Evolutionary conservation across 495 filamentous ascomycete genomes (phyloP), one percentile per base, ranked within the genome.

Genomic region (Apodospora peruviana): DNA sequence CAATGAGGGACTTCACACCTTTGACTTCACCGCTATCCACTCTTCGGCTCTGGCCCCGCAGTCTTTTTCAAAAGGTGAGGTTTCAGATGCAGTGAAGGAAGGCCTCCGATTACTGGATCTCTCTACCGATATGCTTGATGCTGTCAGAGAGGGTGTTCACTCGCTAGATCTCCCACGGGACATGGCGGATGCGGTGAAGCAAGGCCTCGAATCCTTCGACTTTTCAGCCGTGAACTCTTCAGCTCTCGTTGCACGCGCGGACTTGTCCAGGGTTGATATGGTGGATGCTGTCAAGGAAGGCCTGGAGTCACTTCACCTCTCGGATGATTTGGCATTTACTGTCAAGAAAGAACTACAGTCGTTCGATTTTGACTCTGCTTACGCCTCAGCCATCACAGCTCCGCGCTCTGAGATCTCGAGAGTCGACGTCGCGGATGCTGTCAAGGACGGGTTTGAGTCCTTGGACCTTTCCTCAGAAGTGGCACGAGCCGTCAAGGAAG

Each of bases 1-100:
- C 35, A 64, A 60, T 21, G 67, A 74, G 46, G 66, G 70, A 5
- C 56, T 76, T 2, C 56, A 69, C 41, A 43, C 47, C 3, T 72
- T 76, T 45, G 69, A 74, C 51, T 74, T 74, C 16, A 45, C 58
- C 3, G 43, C 41, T 12, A 24, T 50, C 2, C 38, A 52, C 17
- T 60, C 59, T 16, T 51, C 48, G 12, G 61, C 61, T 5, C 37
- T 64, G n/a, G 53, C 61, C 2, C 45, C 50, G 1, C 58, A 52
- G 37, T 35, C 55, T 0, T 12, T 59, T 0, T 53, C 58, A 11
- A 64, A 64, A 47, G 43, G 37, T 0, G 62, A 65, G 14, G 50
- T 65, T 5, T 16, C 52, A 1, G 60, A 63, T 41, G 64, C 59
- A 3, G 59, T 66, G 9, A 56, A 60, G 40, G 45, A 56, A 11